Evolutionary conservation across 1,284 basidiomycete species (phyloP).

Genomic region (Ganoderma multipileum): DNA sequence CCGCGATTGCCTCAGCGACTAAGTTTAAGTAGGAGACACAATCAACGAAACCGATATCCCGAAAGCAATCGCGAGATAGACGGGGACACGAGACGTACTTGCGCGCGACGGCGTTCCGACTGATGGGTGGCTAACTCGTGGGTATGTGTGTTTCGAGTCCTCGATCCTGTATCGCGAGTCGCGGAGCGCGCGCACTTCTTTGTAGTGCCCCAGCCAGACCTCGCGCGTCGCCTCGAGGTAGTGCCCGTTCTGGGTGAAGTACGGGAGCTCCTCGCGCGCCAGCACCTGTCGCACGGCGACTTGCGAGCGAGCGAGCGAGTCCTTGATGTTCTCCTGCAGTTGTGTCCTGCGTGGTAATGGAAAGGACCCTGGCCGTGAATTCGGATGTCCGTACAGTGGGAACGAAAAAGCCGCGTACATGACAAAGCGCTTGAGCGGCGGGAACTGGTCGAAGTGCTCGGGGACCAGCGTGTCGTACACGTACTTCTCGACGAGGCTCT

Average conservation of each 20-base stretch:
- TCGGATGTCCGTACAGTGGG: too few relatives aligned
- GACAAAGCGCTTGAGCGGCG: constrained; percentile 37
- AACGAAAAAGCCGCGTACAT: constrained; percentile 31
- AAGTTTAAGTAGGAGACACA: too few relatives aligned
- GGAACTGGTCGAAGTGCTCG: constrained; percentile 44
- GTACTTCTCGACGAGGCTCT: constrained; percentile 30
- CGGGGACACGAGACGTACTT: not conserved
- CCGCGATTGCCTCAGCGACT: constrained; percentile 6
- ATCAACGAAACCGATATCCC: not conserved
- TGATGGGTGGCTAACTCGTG: not conserved
- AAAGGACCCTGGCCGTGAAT: not conserved
- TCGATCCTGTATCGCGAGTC: not conserved
- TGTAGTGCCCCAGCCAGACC: constrained; percentile 34
- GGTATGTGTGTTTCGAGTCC: not conserved
- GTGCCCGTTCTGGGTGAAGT: constrained; percentile 42
- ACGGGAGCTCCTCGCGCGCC: constrained; percentile 37
- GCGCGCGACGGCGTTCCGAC: not conserved
- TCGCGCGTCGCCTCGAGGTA: constrained; percentile 33
- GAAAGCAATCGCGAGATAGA: not conserved
- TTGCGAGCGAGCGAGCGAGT: constrained; percentile 3
- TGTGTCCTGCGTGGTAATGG: constrained; percentile 3
- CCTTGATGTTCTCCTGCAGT: constrained; percentile 19
- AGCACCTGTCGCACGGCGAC: constrained; percentile 34
- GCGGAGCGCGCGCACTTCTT: constrained; percentile 2
- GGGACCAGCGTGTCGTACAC: constrained; percentile 30